Evolutionary conservation across 2,329 filamentous ascomycete genomes (phyloP).

Genomic region (Alternaria rosae): DNA sequence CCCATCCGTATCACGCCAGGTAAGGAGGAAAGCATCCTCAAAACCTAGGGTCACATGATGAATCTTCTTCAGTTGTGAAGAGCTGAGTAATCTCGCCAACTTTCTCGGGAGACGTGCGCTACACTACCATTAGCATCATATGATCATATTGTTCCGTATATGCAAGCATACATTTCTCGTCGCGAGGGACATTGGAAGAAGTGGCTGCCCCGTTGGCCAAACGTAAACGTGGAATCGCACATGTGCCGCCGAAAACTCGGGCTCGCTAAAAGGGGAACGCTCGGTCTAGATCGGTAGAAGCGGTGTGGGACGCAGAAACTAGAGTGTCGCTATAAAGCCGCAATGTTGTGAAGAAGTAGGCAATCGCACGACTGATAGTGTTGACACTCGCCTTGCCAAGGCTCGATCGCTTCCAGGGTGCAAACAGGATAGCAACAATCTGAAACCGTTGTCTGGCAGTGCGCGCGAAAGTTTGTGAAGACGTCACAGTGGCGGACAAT

Average conservation of each 20-base stretch:
- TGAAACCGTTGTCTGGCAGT: background rate
- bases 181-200: constrained; percentile 43
- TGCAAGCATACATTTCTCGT: constrained; percentile 33
- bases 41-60: constrained; percentile 45
- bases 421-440: constrained; percentile 35
- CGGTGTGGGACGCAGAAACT: constrained; percentile 1
- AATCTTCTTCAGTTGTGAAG: constrained; percentile 31
- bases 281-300: constrained; percentile 4
- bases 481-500: background rate
- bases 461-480: background rate
- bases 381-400: constrained; percentile 30
- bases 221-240: constrained; percentile 45
- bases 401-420: constrained; percentile 40
- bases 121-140: background rate
- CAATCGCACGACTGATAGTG: constrained; percentile 9
- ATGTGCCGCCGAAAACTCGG: constrained; percentile 21
- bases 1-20: constrained; percentile 38
- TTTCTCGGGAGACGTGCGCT: constrained; percentile 42
- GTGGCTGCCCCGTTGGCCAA: constrained; percentile 46
- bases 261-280: constrained; percentile 11
- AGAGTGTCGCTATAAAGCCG: constrained; percentile 4
- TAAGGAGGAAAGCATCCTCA: constrained; percentile 44
- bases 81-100: constrained; percentile 32
- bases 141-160: background rate
- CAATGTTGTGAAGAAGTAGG: constrained; percentile 8